Conservation (phyloP, 2,329 filamentous ascomycete species). For the Hortaea sp. region DNA sequence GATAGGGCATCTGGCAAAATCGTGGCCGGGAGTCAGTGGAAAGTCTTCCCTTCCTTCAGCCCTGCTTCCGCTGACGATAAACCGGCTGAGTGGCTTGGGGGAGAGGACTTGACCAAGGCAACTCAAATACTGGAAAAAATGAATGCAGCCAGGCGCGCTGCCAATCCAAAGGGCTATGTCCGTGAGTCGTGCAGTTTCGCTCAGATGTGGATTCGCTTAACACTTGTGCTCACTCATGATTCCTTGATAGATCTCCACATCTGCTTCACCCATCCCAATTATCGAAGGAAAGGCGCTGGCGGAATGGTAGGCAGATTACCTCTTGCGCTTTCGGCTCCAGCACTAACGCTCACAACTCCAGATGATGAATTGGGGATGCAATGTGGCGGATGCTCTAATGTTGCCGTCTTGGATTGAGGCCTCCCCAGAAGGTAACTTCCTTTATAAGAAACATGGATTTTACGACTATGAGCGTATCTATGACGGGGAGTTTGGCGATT, state of each 20-base stretch:
- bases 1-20: slow-evolving; percentile 17
- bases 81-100: slow-evolving; percentile 3
- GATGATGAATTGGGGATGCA: slow-evolving; percentile 30
- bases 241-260: slow-evolving; percentile 6
- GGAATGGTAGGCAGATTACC: slow-evolving; percentile 6
- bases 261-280: slow-evolving; percentile 6
- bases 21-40: slow-evolving; percentile 23
- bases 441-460: slow-evolving; percentile 21
- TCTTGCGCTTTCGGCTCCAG: no score
- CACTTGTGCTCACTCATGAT: neutral
- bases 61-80: neutral
- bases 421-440: slow-evolving; percentile 13
- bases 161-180: slow-evolving; percentile 1
- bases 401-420: slow-evolving; percentile 21
- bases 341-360: neutral
- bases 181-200: neutral
- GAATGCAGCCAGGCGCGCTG: neutral
- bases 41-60: slow-evolving; percentile 1
- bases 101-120: neutral
- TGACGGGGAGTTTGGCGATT: neutral
- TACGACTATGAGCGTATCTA: slow-evolving; percentile 3
- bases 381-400: slow-evolving; percentile 22
- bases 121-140: neutral
- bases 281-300: slow-evolving; percentile 5
- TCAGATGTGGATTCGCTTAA: neutral